Evolutionary conservation across 2,329 filamentous ascomycete species (phyloP).

Genomic region (Zymoseptoria crescenta): DNA sequence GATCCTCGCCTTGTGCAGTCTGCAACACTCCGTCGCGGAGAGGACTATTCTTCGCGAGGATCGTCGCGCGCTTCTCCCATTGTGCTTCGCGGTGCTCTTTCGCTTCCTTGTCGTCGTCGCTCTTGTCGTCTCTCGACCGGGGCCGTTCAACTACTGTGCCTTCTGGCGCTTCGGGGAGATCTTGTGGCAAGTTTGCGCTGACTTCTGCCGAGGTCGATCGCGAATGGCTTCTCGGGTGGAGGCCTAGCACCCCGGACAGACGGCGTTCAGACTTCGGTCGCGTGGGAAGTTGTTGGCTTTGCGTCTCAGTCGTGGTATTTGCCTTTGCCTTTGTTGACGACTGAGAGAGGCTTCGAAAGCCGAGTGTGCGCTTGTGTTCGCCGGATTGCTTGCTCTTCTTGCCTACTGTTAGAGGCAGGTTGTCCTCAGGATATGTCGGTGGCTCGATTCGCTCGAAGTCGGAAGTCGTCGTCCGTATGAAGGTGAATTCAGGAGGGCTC

Average conservation of each 20-base stretch:
- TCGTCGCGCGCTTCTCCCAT: conserved; percentile 93
- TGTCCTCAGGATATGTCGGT: conserved; percentile 47
- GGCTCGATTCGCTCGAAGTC: conserved; percentile 72
- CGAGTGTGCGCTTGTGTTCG: conserved; percentile 26
- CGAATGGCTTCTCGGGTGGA: conserved; percentile 48
- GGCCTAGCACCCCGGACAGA: conserved; percentile 63
- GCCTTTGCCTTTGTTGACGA: conserved; percentile 17
- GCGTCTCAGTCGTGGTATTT: conserved; percentile 5
- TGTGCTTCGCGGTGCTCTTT: conserved; percentile 56
- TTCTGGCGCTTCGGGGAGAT: conserved; percentile 76
- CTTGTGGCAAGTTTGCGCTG: conserved; percentile 67
- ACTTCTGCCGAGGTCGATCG: conserved; percentile 47
- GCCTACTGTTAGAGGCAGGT: conserved; percentile 3
- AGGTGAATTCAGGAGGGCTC: conserved; percentile 60
- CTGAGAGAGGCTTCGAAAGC: conserved; percentile 31
- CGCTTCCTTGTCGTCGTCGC: conserved; percentile 31
- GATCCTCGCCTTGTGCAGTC: conserved; percentile 1
- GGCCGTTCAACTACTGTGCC: conserved; percentile 43
- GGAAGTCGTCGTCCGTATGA: conserved; percentile 76
- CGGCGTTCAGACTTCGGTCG: conserved; percentile 34
- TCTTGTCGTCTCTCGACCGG: conserved; percentile 4
- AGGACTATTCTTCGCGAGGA: conserved; percentile 56
- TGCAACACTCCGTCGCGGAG: conserved; percentile 31
- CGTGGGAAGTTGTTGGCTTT: conserved; percentile 15
- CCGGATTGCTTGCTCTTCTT: conserved; percentile 17